A percentile compares a stretch with the other conserved stretches of the same genome.
Conservation (phyloP, 1,284 basidiomycete species). For the Vanrija humicola region DNA sequence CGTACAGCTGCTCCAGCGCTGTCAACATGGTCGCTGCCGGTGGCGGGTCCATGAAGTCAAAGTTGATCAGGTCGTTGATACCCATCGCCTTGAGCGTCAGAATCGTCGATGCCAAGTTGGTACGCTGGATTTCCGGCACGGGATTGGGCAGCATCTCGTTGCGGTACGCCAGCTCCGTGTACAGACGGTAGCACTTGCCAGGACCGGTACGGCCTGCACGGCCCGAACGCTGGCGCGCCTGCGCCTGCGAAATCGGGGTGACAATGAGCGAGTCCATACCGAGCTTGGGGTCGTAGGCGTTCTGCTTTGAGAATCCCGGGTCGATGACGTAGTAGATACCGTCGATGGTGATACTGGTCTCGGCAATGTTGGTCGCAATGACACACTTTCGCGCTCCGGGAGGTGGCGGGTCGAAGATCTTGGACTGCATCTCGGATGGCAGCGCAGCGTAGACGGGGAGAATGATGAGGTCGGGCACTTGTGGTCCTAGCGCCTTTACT, state of each 20-base stretch:
- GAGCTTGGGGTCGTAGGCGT: slow-evolving; percentile 92
- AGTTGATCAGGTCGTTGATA: slow-evolving; percentile 94
- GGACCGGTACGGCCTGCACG: slow-evolving; percentile 97
- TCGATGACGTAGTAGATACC: slow-evolving; percentile 99
- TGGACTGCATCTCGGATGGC: slow-evolving; percentile 94
- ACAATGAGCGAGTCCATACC: slow-evolving; percentile 99
- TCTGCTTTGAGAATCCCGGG: slow-evolving; percentile 98
- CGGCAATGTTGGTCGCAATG: slow-evolving; percentile 97
- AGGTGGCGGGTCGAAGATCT: slow-evolving; percentile 96
- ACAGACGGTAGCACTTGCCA: slow-evolving; percentile 96
- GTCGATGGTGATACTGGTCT: slow-evolving; percentile 96
- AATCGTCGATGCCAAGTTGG: slow-evolving; percentile 89
- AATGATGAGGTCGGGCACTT: slow-evolving; percentile 94
- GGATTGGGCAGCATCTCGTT: slow-evolving; percentile 99
- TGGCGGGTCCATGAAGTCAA: slow-evolving; percentile 99
- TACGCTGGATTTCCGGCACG: slow-evolving; percentile 95
- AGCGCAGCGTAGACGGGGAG: slow-evolving; percentile 96
- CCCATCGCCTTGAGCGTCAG: slow-evolving; percentile 98
- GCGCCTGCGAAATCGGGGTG: slow-evolving; percentile 97
- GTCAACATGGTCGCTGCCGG: slow-evolving; percentile 87
- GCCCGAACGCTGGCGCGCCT: slow-evolving; percentile 90
- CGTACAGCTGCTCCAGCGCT: slow-evolving; percentile 89
- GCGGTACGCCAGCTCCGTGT: slow-evolving; percentile 94
- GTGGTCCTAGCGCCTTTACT: slow-evolving; percentile 94
- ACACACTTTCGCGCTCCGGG: slow-evolving; percentile 96